phyloP scores from a whole-genome alignment of 805 yeast genomes.

The Teunomyces kruisii region DNA sequence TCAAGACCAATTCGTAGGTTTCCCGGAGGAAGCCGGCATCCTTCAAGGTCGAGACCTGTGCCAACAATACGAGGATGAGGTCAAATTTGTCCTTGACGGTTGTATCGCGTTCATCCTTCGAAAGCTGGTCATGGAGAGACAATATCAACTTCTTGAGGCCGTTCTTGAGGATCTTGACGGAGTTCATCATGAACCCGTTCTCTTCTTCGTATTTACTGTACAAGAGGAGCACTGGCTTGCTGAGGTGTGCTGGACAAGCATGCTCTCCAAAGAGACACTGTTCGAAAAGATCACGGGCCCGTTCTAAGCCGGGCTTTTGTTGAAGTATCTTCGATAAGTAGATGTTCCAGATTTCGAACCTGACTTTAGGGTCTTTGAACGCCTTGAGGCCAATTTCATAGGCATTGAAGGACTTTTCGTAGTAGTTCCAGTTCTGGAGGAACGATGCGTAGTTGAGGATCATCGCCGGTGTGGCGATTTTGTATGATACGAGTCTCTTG shows the following conservation, averaged over 20 bases:
- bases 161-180: constrained; percentile 29
- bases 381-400: constrained; percentile 67
- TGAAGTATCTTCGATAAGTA: constrained; percentile 56
- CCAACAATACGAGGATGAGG: constrained; percentile 15
- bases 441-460: constrained; percentile 67
- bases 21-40: constrained; percentile 24
- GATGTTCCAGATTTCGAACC: constrained; percentile 67
- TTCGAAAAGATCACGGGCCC: constrained; percentile 72
- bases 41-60: constrained; percentile 1
- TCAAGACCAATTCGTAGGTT: constrained; percentile 45
- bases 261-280: constrained; percentile 45
- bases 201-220: constrained; percentile 65
- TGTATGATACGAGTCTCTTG: constrained; percentile 37
- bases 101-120: constrained; percentile 12
- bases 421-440: constrained; percentile 46
- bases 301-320: constrained; percentile 16
- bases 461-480: constrained; percentile 66
- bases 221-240: constrained; percentile 49
- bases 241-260: constrained; percentile 44
- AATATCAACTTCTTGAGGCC: constrained; percentile 13
- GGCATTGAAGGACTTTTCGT: constrained; percentile 53
- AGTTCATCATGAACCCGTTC: constrained; percentile 49
- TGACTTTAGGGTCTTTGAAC: constrained; percentile 56
- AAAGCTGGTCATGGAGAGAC: constrained; percentile 3
- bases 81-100: constrained; percentile 23